Percentiles rank a stretch among this genome's conserved stretches.
phyloP scores from a whole-genome alignment of 345 rosid species.

The Reutealis trisperma region DNA sequence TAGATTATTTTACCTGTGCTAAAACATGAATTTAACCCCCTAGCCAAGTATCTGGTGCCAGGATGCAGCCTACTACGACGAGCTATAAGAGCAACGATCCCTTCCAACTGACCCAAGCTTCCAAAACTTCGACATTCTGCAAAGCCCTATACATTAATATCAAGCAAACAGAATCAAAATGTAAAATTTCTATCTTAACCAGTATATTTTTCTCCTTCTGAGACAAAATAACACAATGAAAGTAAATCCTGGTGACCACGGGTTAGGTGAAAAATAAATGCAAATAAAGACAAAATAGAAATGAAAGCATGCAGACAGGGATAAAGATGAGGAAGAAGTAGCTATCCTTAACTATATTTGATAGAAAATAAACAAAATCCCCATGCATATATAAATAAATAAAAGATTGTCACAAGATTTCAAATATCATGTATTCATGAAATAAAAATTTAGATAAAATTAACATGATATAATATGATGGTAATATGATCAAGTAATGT shows the following conservation, averaged over 20 bases:
- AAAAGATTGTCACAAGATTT: not conserved
- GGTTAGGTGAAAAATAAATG: not conserved
- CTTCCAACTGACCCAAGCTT: slow-evolving; percentile 89
- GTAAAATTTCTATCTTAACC: slow-evolving; percentile 19
- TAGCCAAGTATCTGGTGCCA: slow-evolving; percentile 97
- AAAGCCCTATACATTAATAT: slow-evolving; percentile 88
- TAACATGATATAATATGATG: no score
- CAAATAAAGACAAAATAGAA: slow-evolving; percentile 5
- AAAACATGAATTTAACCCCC: slow-evolving; percentile 96
- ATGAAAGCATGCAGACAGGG: not conserved
- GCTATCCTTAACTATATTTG: slow-evolving; percentile 6
- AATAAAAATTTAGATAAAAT: not conserved
- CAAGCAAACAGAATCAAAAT: slow-evolving; percentile 49
- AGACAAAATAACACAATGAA: not conserved
- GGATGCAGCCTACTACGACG: slow-evolving; percentile 98
- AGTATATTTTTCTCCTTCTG: slow-evolving; percentile 1
- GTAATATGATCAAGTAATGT: no score
- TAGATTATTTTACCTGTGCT: slow-evolving; percentile 72
- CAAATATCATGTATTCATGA: not conserved
- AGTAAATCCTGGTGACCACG: slow-evolving; percentile 8
- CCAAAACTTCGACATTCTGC: slow-evolving; percentile 93
- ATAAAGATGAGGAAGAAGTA: not conserved
- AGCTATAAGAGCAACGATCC: slow-evolving; percentile 85
- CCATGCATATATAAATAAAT: no score
- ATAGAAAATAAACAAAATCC: not conserved